Evolutionary conservation across 495 filamentous ascomycete genomes (phyloP).

Genomic region (Aspergillus nidulans): DNA sequence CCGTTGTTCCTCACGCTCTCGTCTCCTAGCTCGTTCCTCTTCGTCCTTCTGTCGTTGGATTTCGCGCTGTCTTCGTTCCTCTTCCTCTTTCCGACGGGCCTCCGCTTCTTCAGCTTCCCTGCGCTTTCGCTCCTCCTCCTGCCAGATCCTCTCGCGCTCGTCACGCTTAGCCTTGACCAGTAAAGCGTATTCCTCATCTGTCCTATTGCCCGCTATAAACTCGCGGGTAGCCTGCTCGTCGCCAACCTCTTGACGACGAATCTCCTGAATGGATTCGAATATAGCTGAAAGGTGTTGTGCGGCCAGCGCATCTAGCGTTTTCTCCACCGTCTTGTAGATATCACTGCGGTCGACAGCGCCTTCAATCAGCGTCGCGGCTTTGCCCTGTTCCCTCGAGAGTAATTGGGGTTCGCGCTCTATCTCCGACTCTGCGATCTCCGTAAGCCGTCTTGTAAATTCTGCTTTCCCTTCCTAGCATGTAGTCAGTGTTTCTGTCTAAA

Average conservation of each 20-base stretch:
- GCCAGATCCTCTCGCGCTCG: constrained; percentile 59
- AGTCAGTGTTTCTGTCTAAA: constrained; percentile 10
- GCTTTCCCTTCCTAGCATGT: constrained; percentile 57
- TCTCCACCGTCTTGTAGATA: constrained; percentile 71
- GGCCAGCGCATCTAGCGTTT: constrained; percentile 63
- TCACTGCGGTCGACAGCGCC: constrained; percentile 79
- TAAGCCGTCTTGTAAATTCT: constrained; percentile 60
- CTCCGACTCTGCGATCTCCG: constrained; percentile 71
- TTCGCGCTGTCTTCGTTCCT: constrained; percentile 61
- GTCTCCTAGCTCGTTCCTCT: constrained; percentile 49
- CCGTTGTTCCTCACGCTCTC: constrained; percentile 49
- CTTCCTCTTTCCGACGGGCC: constrained; percentile 57
- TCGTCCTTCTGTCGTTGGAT: constrained; percentile 57
- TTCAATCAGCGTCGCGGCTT: constrained; percentile 79
- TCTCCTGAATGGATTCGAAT: constrained; percentile 61
- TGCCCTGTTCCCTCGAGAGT: constrained; percentile 70
- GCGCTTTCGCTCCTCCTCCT: constrained; percentile 60
- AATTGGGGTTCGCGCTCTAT: constrained; percentile 75
- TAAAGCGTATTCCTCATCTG: constrained; percentile 74
- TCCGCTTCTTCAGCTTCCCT: constrained; percentile 64
- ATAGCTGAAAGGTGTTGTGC: constrained; percentile 59
- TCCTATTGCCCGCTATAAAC: constrained; percentile 64
- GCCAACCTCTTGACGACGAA: constrained; percentile 70
- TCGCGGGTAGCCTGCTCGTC: constrained; percentile 67
- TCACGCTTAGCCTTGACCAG: constrained; percentile 63